Evolutionary conservation across 75 land plant species (phyloP).

Genomic region (Cupressus sempervirens): DNA sequence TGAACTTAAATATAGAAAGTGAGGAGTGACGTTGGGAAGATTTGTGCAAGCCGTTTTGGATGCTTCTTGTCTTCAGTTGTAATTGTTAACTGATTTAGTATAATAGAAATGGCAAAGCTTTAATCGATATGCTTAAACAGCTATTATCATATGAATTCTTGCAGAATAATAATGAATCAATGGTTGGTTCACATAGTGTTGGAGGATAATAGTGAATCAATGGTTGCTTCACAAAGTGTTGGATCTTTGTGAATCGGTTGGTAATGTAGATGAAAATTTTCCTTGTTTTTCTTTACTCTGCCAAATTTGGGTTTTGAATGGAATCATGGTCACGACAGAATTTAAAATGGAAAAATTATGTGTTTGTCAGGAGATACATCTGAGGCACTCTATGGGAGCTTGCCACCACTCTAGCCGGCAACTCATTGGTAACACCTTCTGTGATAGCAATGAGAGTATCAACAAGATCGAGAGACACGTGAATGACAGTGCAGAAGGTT

Average conservation of each 20-base stretch:
- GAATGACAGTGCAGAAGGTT: background rate
- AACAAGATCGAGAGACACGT: background rate
- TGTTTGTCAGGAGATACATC: background rate
- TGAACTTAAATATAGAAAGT: background rate
- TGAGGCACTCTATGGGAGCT: background rate
- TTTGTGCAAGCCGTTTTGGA: conserved; percentile 1
- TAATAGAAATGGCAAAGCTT: background rate
- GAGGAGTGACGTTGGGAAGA: background rate
- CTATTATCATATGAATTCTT: background rate
- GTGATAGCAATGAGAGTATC: background rate
- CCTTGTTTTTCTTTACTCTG: background rate
- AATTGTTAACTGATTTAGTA: background rate
- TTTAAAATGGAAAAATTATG: no score
- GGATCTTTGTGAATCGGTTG: background rate
- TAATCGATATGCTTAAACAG: background rate
- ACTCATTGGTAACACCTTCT: background rate
- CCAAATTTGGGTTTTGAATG: background rate
- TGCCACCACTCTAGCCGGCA: background rate
- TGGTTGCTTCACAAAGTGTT: background rate
- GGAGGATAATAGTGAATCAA: background rate
- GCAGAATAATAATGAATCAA: background rate
- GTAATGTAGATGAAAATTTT: background rate
- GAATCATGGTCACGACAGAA: background rate
- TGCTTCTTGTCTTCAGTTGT: background rate
- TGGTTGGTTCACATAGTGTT: background rate